A percentile compares a stretch with the other conserved stretches of the same genome.
Conservation (phyloP, 2,329 filamentous ascomycete species). For the Metarhizium robertsii region DNA sequence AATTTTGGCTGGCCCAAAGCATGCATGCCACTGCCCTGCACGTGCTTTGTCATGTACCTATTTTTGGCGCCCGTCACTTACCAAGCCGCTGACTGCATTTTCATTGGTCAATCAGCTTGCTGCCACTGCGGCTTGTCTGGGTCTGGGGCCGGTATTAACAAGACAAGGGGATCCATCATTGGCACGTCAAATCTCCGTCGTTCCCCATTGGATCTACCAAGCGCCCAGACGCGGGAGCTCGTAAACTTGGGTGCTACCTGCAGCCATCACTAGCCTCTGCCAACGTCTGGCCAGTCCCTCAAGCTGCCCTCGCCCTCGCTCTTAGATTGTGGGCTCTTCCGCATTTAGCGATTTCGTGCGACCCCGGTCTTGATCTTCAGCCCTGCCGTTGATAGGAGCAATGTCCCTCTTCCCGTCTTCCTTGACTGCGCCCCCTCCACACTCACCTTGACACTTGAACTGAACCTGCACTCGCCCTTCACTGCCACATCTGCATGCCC, state of each 20-base stretch:
- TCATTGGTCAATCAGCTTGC: neutral
- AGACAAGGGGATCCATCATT: neutral
- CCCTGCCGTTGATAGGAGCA: neutral
- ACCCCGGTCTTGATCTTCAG: neutral
- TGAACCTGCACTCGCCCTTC: neutral
- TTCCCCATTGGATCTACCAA: slow-evolving; percentile 6
- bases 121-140: neutral
- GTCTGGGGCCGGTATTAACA: neutral
- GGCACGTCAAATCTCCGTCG: neutral
- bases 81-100: neutral
- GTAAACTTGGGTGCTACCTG: neutral
- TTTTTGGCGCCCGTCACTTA: slow-evolving; percentile 4
- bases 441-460: neutral
- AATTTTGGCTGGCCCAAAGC: neutral
- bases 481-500: neutral
- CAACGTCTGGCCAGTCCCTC: neutral
- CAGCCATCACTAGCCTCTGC: too few relatives aligned
- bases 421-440: neutral
- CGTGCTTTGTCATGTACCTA: slow-evolving; percentile 7
- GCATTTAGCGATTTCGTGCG: neutral
- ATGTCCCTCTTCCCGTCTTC: neutral
- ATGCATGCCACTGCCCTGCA: neutral
- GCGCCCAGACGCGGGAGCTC: slow-evolving; percentile 5
- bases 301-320: neutral
- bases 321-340: neutral